phyloP scores from a whole-genome alignment of 371 early-diverging fungal genomes.

The Apophysomyces elegans region DNA sequence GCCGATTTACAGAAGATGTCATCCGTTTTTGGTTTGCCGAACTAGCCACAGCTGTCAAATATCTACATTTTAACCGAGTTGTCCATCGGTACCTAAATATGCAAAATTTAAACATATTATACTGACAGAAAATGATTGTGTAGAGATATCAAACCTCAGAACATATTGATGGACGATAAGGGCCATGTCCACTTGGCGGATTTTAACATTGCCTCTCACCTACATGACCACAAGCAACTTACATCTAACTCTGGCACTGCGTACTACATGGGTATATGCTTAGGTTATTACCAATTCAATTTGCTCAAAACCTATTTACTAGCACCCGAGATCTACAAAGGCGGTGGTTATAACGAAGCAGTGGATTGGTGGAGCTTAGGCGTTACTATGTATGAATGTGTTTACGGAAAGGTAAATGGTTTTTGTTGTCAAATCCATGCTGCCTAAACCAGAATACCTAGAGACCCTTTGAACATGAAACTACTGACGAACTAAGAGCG shows the following conservation, averaged over 20 bases:
- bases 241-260: conserved; percentile 81
- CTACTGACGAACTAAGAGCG: conserved; percentile 55
- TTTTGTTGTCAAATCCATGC: neutral
- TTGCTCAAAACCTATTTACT: neutral
- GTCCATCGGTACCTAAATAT: conserved; percentile 64
- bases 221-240: conserved; percentile 57
- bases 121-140: neutral
- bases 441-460: conserved; percentile 21
- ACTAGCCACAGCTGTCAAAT: conserved; percentile 70
- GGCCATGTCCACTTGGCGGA: conserved; percentile 85
- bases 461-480: conserved; percentile 66
- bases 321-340: conserved; percentile 84
- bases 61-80: conserved; percentile 78
- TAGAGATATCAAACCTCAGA: conserved; percentile 85
- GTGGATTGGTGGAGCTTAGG: conserved; percentile 97
- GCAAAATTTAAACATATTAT: neutral
- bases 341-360: conserved; percentile 72
- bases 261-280: conserved; percentile 74
- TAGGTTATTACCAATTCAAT: neutral
- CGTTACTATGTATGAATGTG: conserved; percentile 76
- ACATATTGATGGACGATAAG: conserved; percentile 78
- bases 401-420: conserved; percentile 54
- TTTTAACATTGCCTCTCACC: conserved; percentile 78
- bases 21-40: conserved; percentile 84
- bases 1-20: conserved; percentile 71